Evolutionary conservation across 108 stramenopile genomes (phyloP).

Genomic region (Pseudonitzschia pungens): DNA sequence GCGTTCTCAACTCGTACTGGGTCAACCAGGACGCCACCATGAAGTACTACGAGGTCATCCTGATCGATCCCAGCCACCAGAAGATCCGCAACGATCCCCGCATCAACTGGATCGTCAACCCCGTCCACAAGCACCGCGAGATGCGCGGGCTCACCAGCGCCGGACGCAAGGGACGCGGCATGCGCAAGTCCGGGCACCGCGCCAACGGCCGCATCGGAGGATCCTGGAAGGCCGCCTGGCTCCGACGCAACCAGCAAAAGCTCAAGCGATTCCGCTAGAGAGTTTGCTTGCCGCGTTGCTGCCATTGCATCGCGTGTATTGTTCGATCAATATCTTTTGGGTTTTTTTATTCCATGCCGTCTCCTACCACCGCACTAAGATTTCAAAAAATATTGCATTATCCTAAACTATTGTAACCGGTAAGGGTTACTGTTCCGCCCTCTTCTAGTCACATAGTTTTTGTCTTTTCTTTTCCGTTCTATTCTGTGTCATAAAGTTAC

Average conservation of each 20-base stretch:
- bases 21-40: constrained; percentile 99
- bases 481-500: too few species aligned
- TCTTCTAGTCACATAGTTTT: background rate
- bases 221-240: constrained; percentile 94
- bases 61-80: constrained; percentile 94
- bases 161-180: constrained; percentile 95
- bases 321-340: background rate
- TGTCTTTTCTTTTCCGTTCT: background rate
- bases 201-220: constrained; percentile 98
- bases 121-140: constrained; percentile 99
- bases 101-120: constrained; percentile 99
- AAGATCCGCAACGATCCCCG: constrained; percentile 99
- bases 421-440: constrained; percentile 13
- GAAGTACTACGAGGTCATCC: constrained; percentile 99
- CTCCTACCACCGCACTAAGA: background rate
- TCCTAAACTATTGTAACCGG: background rate
- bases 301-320: too few species aligned
- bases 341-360: constrained; percentile 4
- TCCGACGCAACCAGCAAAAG: constrained; percentile 91
- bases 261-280: constrained; percentile 99
- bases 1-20: constrained; percentile 99
- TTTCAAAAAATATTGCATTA: constrained; percentile 4
- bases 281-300: background rate
- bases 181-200: constrained; percentile 99
- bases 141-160: constrained; percentile 98